Base-by-base conservation (phyloP, 2,329 filamentous ascomycete genomes). In the Cryphonectria japonica region DNA sequence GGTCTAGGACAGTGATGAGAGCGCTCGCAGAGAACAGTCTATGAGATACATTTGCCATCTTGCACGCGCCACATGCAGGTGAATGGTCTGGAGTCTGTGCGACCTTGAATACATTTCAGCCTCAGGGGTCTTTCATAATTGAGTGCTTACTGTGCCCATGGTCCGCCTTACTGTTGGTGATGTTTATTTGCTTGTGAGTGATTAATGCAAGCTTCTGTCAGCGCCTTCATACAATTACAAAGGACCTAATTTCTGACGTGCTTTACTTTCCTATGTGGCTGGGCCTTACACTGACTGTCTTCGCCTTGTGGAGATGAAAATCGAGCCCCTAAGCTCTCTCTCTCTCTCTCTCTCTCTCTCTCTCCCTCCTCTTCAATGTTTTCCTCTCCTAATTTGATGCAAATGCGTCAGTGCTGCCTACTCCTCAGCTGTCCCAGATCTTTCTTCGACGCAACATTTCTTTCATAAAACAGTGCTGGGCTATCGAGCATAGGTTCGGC, bases 51-150 rank as follows among this genome's bases (percentile, higher is more conserved):
- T 37, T 63, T 50, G 46, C 39, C 39, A 60, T 63, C 65, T 72
- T 59, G 67, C 16, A 26, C 46, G 39, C 32, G 67, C 41, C 59
- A 64, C 64, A 64, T 63, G 52, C 67, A 37, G 62, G 57, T 54
- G 22, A 63, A 37, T 64, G 67, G 61, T 62, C 26, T 39, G 22
- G 43, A 52, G 43, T 34, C 46, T 37, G 19, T 50, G 46, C 59
- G 26, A 37, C 65, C 64, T 70, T 65, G 26, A 70, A 72, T 72
- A 37, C 59, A 72, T 64, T 54, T 61, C 59, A 52, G 37, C 70
- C 64, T 67, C 54, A 59, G 67, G 62, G 62, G 62, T 39, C 43
- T 46, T 62, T n/a, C 59, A 62, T 37, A 57, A 43, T 34, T 29
- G 3, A 22, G 34, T 22, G 16, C 32, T 61, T n/a, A 13, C 59